Evolutionary conservation across 2,329 filamentous ascomycete genomes (phyloP).

Genomic region (Aspergillus aculeatus): DNA sequence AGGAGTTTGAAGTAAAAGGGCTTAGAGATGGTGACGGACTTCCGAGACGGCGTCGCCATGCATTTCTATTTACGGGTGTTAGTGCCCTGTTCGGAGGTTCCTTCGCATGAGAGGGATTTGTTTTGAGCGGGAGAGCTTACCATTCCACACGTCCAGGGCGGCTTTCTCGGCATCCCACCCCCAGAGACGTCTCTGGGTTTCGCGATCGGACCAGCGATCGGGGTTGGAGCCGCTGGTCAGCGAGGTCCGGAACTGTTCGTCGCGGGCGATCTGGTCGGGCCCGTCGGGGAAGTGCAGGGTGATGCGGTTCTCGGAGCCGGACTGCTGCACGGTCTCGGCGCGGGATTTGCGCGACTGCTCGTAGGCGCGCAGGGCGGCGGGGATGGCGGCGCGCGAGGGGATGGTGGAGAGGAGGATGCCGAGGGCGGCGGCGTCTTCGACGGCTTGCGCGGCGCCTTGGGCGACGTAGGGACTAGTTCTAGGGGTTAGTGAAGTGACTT

Average conservation of each 20-base stretch:
- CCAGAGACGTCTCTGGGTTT: slow-evolving; percentile 55
- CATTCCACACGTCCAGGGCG: slow-evolving; percentile 32
- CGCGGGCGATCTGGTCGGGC: slow-evolving; percentile 39
- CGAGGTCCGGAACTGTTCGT: slow-evolving; percentile 39
- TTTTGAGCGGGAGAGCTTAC: slow-evolving; percentile 14
- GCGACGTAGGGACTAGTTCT: slow-evolving; percentile 32
- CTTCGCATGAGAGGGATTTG: no score
- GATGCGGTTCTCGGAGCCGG: slow-evolving; percentile 36
- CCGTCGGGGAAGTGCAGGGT: slow-evolving; percentile 42
- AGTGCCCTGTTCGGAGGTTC: neutral
- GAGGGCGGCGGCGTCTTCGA: slow-evolving; percentile 43
- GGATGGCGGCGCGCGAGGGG: slow-evolving; percentile 32
- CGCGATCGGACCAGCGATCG: slow-evolving; percentile 66
- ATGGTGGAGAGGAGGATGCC: slow-evolving; percentile 36
- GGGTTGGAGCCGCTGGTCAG: slow-evolving; percentile 39
- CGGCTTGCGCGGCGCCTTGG: slow-evolving; percentile 50
- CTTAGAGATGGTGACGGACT: slow-evolving; percentile 1
- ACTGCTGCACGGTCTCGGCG: slow-evolving; percentile 40
- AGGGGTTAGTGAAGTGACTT: neutral
- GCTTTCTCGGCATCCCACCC: slow-evolving; percentile 38
- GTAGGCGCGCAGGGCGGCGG: slow-evolving; percentile 37
- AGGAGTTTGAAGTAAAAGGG: no score
- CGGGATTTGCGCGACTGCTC: slow-evolving; percentile 40
- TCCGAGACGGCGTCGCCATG: slow-evolving; percentile 1
- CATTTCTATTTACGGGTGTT: neutral